These are phyloP conservation scores for Gymnopilus dilepis DNA, from an alignment of 768 basidiomycete genomes.

Conservation along the genomic window DNA sequence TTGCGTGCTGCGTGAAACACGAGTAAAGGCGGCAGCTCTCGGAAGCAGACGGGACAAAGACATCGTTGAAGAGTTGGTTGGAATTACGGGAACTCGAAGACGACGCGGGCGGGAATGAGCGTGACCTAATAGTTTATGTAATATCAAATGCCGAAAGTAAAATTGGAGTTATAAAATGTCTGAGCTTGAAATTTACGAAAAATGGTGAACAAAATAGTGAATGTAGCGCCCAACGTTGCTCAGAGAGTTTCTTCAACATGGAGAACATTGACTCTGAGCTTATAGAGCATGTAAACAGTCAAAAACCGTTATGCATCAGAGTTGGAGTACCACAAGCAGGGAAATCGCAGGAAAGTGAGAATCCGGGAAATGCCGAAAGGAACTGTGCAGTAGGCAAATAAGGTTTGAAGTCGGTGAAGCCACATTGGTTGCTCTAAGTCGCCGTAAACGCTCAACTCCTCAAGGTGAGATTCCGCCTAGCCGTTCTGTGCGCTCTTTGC, in stretches of 20 bases:
- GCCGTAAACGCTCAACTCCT: conserved; percentile 53
- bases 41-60: conserved; percentile 59
- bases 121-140: conserved; percentile 22
- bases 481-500: conserved; percentile 27
- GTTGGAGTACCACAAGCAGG: background rate
- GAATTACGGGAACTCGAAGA: conserved; percentile 12
- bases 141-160: background rate
- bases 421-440: conserved; percentile 46
- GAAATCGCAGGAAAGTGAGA: background rate
- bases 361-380: conserved; percentile 41
- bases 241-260: no score
- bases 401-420: conserved; percentile 48
- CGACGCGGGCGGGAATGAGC: conserved; percentile 19
- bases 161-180: conserved; percentile 8
- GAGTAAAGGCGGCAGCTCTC: conserved; percentile 49
- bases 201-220: background rate
- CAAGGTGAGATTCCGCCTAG: conserved; percentile 48
- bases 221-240: background rate
- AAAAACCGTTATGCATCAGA: background rate
- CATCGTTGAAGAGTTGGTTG: conserved; percentile 42
- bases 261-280: no score
- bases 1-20: conserved; percentile 41
- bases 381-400: conserved; percentile 51
- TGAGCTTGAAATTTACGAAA: conserved; percentile 1
- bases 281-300: no score